phyloP scores from a whole-genome alignment of 2,329 filamentous ascomycete genomes.

The Aspergillus viridinutans region DNA sequence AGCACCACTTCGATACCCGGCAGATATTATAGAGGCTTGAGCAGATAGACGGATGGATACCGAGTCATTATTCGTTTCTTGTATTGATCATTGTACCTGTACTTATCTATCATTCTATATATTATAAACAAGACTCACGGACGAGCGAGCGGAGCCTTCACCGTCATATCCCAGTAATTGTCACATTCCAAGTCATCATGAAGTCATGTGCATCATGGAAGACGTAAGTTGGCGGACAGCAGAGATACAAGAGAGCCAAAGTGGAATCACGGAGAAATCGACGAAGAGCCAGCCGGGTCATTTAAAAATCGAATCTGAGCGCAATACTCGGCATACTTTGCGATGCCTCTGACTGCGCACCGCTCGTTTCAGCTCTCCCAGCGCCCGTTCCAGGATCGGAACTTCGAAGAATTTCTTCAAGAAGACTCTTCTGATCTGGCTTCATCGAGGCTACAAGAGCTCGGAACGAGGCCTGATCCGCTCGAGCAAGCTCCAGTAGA shows the following conservation, averaged over 20 bases:
- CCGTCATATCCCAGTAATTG: background rate
- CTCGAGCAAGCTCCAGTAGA: constrained; percentile 74
- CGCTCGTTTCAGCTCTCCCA: constrained; percentile 39
- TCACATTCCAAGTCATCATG: background rate
- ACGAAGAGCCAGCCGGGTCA: background rate
- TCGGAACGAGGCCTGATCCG: constrained; percentile 69
- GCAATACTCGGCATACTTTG: constrained; percentile 72
- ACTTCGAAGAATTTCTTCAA: constrained; percentile 72
- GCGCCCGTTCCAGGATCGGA: constrained; percentile 47
- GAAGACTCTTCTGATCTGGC: constrained; percentile 65
- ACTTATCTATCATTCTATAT: constrained; percentile 3
- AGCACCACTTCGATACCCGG: background rate
- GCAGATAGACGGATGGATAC: background rate
- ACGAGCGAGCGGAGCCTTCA: background rate
- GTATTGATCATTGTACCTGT: background rate
- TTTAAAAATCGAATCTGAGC: constrained; percentile 85
- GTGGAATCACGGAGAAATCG: background rate
- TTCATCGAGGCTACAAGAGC: constrained; percentile 68
- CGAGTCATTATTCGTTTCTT: constrained; percentile 1
- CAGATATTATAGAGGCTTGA: background rate
- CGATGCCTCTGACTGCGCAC: constrained; percentile 45
- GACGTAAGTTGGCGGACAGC: background rate
- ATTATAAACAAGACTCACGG: background rate
- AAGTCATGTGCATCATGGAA: background rate
- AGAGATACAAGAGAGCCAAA: background rate